phyloP scores from a whole-genome alignment of 495 filamentous ascomycete species.

The Penicillium cosmopolitanum region DNA sequence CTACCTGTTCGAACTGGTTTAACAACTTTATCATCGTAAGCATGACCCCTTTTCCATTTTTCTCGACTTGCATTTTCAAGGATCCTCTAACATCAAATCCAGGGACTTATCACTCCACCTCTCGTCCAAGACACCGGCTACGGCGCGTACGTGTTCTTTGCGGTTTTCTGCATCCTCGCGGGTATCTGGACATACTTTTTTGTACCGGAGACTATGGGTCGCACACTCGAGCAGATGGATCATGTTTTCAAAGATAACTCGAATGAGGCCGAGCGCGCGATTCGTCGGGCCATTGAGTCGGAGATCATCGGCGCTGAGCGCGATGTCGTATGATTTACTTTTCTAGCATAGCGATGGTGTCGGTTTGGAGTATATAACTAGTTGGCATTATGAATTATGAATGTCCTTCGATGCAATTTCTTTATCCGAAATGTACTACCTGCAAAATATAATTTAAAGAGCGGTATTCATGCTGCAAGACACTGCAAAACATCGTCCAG shows the following conservation, averaged over 20 bases:
- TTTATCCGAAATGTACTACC: no score
- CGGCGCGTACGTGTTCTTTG: constrained; percentile 61
- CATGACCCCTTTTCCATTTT: neutral
- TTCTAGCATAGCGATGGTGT: neutral
- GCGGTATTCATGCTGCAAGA: neutral
- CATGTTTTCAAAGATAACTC: constrained; percentile 53
- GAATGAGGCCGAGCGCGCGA: constrained; percentile 42
- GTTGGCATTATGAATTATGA: neutral
- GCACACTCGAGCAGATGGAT: constrained; percentile 63
- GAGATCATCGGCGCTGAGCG: constrained; percentile 30
- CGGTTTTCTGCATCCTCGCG: constrained; percentile 58
- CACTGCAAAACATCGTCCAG: neutral
- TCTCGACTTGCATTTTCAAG: neutral
- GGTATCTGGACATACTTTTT: constrained; percentile 57
- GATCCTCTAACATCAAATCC: neutral
- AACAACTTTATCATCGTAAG: constrained; percentile 61
- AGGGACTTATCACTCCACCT: constrained; percentile 57
- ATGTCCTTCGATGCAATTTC: no score
- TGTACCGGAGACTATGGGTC: constrained; percentile 61
- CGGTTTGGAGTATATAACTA: no score
- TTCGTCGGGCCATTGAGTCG: constrained; percentile 42
- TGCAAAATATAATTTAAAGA: neutral
- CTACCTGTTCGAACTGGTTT: constrained; percentile 58
- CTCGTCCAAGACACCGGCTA: constrained; percentile 58
- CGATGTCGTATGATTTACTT: constrained; percentile 5